Evolutionary conservation across 108 stramenopile species (phyloP), one percentile per base, ranked within the genome.

Genomic region (Epithemia pelagica): DNA sequence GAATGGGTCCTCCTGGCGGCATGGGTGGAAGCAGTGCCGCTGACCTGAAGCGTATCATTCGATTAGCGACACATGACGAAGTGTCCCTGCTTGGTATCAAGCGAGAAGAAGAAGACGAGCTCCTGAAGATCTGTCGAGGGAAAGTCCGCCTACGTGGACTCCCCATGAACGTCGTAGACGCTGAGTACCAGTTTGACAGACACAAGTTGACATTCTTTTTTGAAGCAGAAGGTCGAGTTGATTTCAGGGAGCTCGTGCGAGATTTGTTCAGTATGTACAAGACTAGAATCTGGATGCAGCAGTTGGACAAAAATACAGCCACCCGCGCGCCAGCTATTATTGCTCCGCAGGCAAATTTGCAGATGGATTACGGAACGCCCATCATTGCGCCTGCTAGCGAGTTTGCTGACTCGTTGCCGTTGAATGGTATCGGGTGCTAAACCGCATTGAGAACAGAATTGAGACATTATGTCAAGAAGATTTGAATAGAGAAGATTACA

Each of bases 271-370:
- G 91, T 74, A 95, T 96, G 70, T 98, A 96, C 80, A 98, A 98
- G 83, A 98, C 96, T 23, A 79, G 97, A 59, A 98, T 96, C 57
- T 96, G 97, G 97, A 96, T 98, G 96, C 94, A 98, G 84, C 97
- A 96, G 71, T 68, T 92, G 46, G 88, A 90, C 62, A 92, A 92
- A 70, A 79, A 29, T 51, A 79, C 78, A 3, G 27, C 74, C 10
- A 65, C 73, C 28, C 46, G 66, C 27, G 71, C 76, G 65, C 77
- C 71, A n/a, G 61, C 68, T 30, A 58, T 32, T 21, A 58, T 59
- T 27, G 72, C 75, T 26, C 72, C 75, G 0, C 51, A 59, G 0
- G 56, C 64, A 27, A 61, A 37, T 33, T 52, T 74, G 23, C 61
- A 61, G 30, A 71, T 79, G 58, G 80, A 81, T 54, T 74, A 70